phyloP scores from a whole-genome alignment of 2,329 filamentous ascomycete species.

The Calonectria ilicicola region DNA sequence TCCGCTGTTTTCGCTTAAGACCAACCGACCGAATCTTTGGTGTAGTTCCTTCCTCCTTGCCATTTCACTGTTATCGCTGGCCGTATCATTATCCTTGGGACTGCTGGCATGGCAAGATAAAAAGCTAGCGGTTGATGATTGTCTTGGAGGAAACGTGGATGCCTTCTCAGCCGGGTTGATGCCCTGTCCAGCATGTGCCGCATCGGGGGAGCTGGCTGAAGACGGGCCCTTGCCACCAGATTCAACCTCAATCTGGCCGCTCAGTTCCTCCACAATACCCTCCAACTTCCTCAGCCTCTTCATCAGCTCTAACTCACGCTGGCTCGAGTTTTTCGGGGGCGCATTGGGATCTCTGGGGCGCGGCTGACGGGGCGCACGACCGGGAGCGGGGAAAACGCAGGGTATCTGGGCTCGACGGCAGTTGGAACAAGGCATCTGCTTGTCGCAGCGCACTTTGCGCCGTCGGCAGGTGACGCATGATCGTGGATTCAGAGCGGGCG shows the following conservation, averaged over 20 bases:
- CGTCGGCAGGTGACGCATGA: conserved; percentile 64
- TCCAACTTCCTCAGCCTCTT: conserved; percentile 80
- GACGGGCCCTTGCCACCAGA: conserved; percentile 47
- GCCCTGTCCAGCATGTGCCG: conserved; percentile 28
- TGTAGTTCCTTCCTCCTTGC: conserved; percentile 43
- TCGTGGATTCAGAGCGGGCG: conserved; percentile 57
- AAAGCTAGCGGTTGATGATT: conserved; percentile 27
- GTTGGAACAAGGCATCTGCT: conserved; percentile 81
- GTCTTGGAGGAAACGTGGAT: conserved; percentile 27
- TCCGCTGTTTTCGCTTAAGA: conserved; percentile 76
- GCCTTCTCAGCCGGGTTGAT: conserved; percentile 25
- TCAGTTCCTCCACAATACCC: conserved; percentile 79
- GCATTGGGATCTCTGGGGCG: conserved; percentile 75
- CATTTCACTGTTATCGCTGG: conserved; percentile 51
- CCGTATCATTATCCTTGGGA: conserved; percentile 41
- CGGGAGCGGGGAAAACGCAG: conserved; percentile 81
- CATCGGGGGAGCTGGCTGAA: conserved; percentile 47
- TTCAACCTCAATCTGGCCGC: conserved; percentile 72
- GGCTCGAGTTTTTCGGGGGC: conserved; percentile 67
- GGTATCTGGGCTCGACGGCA: conserved; percentile 77
- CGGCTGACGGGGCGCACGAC: conserved; percentile 76
- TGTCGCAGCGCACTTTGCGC: conserved; percentile 82
- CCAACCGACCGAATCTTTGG: conserved; percentile 73
- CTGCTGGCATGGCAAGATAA: conserved; percentile 23
- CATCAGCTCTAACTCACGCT: conserved; percentile 76